Base-by-base conservation (phyloP, 768 basidiomycete genomes). In the Kwoniella botswanensis region DNA sequence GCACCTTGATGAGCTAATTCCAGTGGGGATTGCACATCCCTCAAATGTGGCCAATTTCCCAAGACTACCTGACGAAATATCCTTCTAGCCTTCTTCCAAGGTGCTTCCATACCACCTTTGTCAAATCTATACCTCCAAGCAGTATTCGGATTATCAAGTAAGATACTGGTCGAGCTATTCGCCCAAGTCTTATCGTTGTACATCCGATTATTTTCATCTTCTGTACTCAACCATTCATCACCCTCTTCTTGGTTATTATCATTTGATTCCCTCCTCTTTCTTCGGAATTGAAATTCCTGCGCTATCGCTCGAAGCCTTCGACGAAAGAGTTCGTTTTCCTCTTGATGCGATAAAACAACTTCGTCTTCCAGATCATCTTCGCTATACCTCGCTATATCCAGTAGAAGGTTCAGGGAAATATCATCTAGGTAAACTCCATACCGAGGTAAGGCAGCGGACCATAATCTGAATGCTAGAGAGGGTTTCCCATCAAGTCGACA, bases 381-480 rank as follows among this genome's bases (percentile, higher is more conserved):
- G 4, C 89, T 88, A 18, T 86, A 84, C 2, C 89, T 85, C 1
- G 90, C 89, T 1, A 89, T 85, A 63, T 89, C 86, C 59, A 93
- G 86, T 12, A 93, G 77, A 64, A 90, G 85, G 55, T 86, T 85
- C 63, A 93, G 86, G 41, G 90, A 88, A 61, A 82, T 79, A 18
- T 86, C 80, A 57, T 90, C 87, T 0, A 90, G 90, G 3, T 84
- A 79, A 0, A 90, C 84, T 4, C 85, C 86, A 79, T 91, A 94
- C 3, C 93, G 80, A 0, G 82, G 75, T 3, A 84, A 84, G 83
- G 92, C 88, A 26, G 88, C 82, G n/a, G 90, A 88, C 90, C 91
- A 93, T 1, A 93, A 76, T 15, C 77, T 68, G 17, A 76, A 67
- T 2, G 79, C 74, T 1, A 76, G 46, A 17, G 63, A 63, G 17